These are phyloP conservation scores for Vigna trinervia DNA, from an alignment of 306 rosid genomes.

Conservation along the genomic window DNA sequence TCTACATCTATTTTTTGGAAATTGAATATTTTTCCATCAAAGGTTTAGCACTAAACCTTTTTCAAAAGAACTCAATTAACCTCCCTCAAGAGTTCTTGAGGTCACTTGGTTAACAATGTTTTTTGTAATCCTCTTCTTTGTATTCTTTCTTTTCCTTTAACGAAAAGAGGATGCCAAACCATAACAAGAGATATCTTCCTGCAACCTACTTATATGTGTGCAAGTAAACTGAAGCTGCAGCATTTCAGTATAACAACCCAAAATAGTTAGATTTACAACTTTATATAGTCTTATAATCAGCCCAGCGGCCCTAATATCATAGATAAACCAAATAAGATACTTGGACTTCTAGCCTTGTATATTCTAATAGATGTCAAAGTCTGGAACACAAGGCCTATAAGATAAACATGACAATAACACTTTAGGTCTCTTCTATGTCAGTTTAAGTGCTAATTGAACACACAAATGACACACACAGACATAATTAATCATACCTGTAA, in stretches of 20 bases:
- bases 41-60: no score
- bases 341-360: conserved; percentile 13
- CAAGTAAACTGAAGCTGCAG: conserved; percentile 21
- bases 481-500: conserved; percentile 66
- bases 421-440: conserved; percentile 12
- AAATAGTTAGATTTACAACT: background rate
- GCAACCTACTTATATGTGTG: conserved; percentile 13
- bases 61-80: background rate
- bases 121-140: conserved; percentile 6
- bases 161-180: background rate
- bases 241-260: background rate
- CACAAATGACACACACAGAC: conserved; percentile 19
- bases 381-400: conserved; percentile 10
- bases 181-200: conserved; percentile 2
- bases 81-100: background rate
- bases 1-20: no score
- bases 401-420: conserved; percentile 16
- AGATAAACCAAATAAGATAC: conserved; percentile 18
- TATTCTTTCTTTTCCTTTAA: background rate
- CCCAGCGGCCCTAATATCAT: background rate
- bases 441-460: conserved; percentile 31
- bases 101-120: background rate
- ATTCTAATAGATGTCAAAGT: background rate
- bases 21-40: no score
- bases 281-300: conserved; percentile 23